Percentiles rank a stretch among this genome's conserved stretches.
Conservation (phyloP, 1,139 yeast species). For the Taphrina pruni region DNA sequence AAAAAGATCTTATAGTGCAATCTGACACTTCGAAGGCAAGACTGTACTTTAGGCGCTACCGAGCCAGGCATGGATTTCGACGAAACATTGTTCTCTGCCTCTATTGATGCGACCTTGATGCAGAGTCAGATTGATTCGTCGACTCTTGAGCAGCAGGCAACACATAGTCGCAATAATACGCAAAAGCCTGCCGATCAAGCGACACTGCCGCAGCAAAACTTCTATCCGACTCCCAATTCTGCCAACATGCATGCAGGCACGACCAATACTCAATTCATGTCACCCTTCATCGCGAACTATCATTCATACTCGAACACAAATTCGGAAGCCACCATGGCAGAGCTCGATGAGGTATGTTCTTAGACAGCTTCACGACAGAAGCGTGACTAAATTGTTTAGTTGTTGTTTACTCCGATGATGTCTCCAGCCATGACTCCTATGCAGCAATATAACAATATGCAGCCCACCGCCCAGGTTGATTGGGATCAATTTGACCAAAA, state of each 20-base stretch:
- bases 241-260: constrained; percentile 31
- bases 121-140: background rate
- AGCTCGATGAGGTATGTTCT: constrained; percentile 19
- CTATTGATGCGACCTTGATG: background rate
- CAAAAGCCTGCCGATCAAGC: constrained; percentile 4
- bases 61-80: background rate
- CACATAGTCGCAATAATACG: background rate
- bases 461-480: constrained; percentile 17
- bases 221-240: constrained; percentile 35
- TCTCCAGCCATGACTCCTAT: constrained; percentile 40
- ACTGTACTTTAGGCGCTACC: background rate
- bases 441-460: constrained; percentile 14
- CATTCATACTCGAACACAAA: constrained; percentile 7
- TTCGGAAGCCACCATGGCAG: constrained; percentile 12
- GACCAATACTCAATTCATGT: constrained; percentile 26
- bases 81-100: constrained; percentile 3
- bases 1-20: too few relatives aligned
- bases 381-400: constrained; percentile 1
- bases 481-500: constrained; percentile 38
- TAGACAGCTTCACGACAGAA: background rate
- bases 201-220: constrained; percentile 7
- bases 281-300: constrained; percentile 29
- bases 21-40: background rate
- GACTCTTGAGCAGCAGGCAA: background rate
- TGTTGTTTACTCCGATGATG: constrained; percentile 38